Base-by-base conservation (phyloP, 441 rosid genomes). In the Gossypium aridum region DNA sequence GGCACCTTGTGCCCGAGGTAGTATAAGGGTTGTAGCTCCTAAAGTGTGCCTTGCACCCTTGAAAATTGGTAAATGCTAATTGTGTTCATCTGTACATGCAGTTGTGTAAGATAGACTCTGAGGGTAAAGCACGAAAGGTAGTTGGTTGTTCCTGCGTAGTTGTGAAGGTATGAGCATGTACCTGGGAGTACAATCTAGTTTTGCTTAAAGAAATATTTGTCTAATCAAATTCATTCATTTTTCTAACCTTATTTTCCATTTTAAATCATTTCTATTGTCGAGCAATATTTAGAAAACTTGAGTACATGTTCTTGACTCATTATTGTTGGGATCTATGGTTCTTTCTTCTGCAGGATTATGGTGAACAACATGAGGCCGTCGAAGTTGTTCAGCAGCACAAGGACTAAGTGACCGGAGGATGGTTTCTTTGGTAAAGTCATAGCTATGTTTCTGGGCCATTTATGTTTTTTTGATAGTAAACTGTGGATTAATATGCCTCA, bases 311-410 rank as follows among this genome's bases (percentile, higher is more conserved):
- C 23, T 62, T 13, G 0, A 12, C 1, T 47, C 13, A n/a, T 23
- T 9, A 23, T 63, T 25, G 7, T 9, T 17, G 76, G 19, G 13
- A 26, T 51, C 49, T 37, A 1, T 25, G 6, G 1, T 17, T 20
- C 0, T 62, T 73, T 1, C 49, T 73, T 19, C 45, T 51, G 61
- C 62, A 73, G 76, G 76, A 73, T 51, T 73, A 45, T 7, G 76
- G 76, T 7, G 76, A 73, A 31, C 70, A 73, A 3, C 69, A 63
- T 13, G 49, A 63, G 69, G 76, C 62, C 3, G 62, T 73, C 14
- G 68, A 51, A 3, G 57, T 73, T 19, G 34, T 73, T 51, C 70
- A 64, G 70, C 70, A 63, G 14, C 51, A 73, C 31, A 70, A 70
- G 62, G 73, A 55, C 56, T 70, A 55, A 20, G 51, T 9, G 23